Base-by-base conservation (phyloP, 805 yeast genomes). In the Wickerhamomyces rabaulensis region DNA sequence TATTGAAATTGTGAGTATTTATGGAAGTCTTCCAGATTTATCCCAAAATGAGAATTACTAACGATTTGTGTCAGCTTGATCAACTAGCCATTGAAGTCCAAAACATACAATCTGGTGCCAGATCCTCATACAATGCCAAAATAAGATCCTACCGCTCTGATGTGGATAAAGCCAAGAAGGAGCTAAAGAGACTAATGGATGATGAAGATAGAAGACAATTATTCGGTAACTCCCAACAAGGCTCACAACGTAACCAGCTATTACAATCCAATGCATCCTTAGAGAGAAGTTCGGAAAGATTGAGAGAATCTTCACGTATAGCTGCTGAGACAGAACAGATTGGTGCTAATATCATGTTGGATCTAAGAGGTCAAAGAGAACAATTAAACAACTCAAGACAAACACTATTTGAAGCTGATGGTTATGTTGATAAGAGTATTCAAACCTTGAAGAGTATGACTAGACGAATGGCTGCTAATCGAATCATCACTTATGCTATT, bases 241-340 rank as follows among this genome's bases (percentile, higher is more conserved):
- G 81, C 54, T 67, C 70, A 20, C 98, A 94, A 66, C 79, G 98
- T 43, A 89, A 86, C 56, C 87, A 84, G 55, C 72, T 94, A 40
- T 71, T 94, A 47, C 75, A 78, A 44, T 87, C 87, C 51, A 87
- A 87, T 58, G 83, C 89, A 2, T 75, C 94, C 3, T 73, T 94
- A 48, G 96, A 88, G 54, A 75, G 94, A 53, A 79, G 95, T 1
- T 78, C 89, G 2, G 92, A 91, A 52, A 76, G 96, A 56, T 73
- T 94, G 41, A 76, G 84, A 49, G 97, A 94, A 41, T 84, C 94
- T 19, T 95, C 92, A 52, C 75, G 97, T 55, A 74, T 90, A 3
- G 99, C 98, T 7, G 71, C 86, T 44, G 99, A 94, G 56, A 90
- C 99, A 0, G 99, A 94, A 66, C 74, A 75, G 27, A 81, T 94